A percentile compares a stretch with the other conserved stretches of the same genome.
These are phyloP conservation scores for Suillus alpinus DNA, from an alignment of 768 basidiomycete genomes.

Conservation along the genomic window DNA sequence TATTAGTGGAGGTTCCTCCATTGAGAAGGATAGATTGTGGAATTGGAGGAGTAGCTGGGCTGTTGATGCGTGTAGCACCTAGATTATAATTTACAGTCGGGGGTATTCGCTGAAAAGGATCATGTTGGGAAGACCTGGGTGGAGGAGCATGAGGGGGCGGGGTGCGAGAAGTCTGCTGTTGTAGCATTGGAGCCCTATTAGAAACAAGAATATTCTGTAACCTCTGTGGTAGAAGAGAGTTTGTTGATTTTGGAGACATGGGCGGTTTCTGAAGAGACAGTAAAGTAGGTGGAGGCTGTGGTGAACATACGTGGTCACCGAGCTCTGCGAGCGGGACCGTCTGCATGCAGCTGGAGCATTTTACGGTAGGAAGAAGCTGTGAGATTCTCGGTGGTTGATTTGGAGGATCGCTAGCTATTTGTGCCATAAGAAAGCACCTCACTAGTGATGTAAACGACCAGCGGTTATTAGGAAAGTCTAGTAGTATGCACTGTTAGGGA, in stretches of 20 bases:
- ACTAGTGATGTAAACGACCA: constrained; percentile 10
- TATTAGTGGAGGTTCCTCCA: constrained; percentile 6
- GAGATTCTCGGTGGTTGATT: constrained; percentile 38
- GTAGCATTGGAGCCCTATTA: constrained; percentile 13
- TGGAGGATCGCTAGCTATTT: constrained; percentile 11
- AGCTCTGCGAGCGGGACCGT: constrained; percentile 72
- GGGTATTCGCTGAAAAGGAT: constrained; percentile 25
- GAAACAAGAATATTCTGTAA: constrained; percentile 44
- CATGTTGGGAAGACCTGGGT: constrained; percentile 15
- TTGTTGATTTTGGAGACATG: constrained; percentile 38
- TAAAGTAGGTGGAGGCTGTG: constrained; percentile 43
- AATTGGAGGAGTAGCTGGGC: neutral
- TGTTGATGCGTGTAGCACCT: neutral
- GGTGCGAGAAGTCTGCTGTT: constrained; percentile 11
- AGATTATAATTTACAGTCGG: constrained; percentile 20
- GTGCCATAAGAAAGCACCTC: constrained; percentile 19
- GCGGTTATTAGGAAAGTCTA: constrained; percentile 10
- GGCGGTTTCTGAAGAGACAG: constrained; percentile 30
- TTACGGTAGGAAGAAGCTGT: constrained; percentile 76
- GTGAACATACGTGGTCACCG: constrained; percentile 73
- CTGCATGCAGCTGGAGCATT: constrained; percentile 74
- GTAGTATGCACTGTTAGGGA: constrained; percentile 1
- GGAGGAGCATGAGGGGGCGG: constrained; percentile 9
- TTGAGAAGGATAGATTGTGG: constrained; percentile 5
- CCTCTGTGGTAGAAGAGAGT: constrained; percentile 48